Base-by-base conservation (phyloP, 805 yeast species). In the Kodamaea hsintzibuensis region DNA sequence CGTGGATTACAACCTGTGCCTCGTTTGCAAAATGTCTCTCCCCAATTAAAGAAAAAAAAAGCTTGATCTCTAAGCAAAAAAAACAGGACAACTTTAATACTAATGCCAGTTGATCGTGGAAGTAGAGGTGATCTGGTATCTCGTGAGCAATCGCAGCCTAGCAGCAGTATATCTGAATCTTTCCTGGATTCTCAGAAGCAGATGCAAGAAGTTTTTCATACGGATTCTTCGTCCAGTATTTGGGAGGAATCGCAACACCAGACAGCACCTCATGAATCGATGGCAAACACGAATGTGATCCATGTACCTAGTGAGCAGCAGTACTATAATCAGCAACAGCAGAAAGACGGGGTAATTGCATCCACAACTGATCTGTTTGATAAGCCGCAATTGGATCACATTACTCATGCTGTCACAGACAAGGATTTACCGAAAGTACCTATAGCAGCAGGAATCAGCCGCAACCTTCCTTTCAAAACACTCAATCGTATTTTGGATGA, bases 401-500 rank as follows among this genome's bases (percentile, higher is more conserved):
- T 30, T 10, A 30, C 35, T 2, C 35, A 30, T 30, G 35, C 35
- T 12, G 35, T 30, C 13, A 30, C 35, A 5, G 35, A 30, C 35
- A 30, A 30, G 35, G 35, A 30, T 12, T 12, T 30, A 30, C 35
- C 35, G 12, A 30, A 30, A 30, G 35, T 30, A 3, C 35, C 35
- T 8, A 30, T 30, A 8, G 4, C 35, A 8, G 35, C 35, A 8
- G 13, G 13, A 30, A 30, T 30, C 3, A 12, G 10, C 13, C 35
- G 35, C 35, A 40, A 40, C 25, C 44, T 40, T 25, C 79, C 70
- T 2, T 82, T 82, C 69, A 88, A 88, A 61, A 86, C 93, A 0
- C 68, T 85, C 5, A 88, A 88, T 61, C 72, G 93, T 52, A 73
- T 88, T 17, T 60, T 87, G 18, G 91, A 86, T 64, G 93, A 88